Percentiles rank a stretch among this genome's conserved stretches.
These are phyloP conservation scores for Elongisporangium prolatum DNA, from an alignment of 352 stramenopile species.

Conservation along the genomic window DNA sequence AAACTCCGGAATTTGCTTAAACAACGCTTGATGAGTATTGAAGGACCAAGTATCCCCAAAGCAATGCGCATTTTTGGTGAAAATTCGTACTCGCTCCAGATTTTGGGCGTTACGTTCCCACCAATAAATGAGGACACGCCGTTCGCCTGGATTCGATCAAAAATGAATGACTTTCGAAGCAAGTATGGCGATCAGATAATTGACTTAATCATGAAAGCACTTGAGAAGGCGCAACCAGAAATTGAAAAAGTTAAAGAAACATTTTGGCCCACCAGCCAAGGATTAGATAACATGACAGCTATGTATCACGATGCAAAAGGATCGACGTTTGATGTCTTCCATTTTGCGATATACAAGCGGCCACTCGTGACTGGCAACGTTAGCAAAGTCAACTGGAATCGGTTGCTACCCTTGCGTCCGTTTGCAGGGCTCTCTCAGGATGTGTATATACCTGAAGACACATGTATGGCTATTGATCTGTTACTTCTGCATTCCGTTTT, in stretches of 20 bases:
- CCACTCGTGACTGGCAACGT: conserved; percentile 5
- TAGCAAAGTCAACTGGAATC: conserved; percentile 14
- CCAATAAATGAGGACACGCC: conserved; percentile 65
- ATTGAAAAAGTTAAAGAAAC: conserved; percentile 5
- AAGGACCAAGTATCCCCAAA: conserved; percentile 46
- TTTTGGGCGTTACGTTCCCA: conserved; percentile 52
- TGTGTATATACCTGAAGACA: conserved; percentile 39
- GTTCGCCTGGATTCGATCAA: conserved; percentile 43
- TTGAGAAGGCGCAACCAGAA: conserved; percentile 14
- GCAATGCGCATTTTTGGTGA: conserved; percentile 53
- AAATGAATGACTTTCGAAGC: conserved; percentile 49
- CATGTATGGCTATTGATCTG: conserved; percentile 37
- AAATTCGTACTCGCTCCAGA: conserved; percentile 37
- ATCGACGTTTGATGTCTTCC: conserved; percentile 65
- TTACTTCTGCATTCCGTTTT: conserved; percentile 58
- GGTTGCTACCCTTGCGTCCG: conserved; percentile 34
- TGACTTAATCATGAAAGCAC: conserved; percentile 48
- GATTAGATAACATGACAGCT: background rate
- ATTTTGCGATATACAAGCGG: conserved; percentile 59
- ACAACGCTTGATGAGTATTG: conserved; percentile 50
- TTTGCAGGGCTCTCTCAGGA: conserved; percentile 28
- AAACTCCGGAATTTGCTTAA: conserved; percentile 41
- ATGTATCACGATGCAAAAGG: conserved; percentile 38
- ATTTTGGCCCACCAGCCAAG: conserved; percentile 12
- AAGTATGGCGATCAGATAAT: conserved; percentile 50